Evolutionary conservation across 495 filamentous ascomycete genomes (phyloP), one percentile per base, ranked within the genome.

Genomic region (Sordaria brevicollis): DNA sequence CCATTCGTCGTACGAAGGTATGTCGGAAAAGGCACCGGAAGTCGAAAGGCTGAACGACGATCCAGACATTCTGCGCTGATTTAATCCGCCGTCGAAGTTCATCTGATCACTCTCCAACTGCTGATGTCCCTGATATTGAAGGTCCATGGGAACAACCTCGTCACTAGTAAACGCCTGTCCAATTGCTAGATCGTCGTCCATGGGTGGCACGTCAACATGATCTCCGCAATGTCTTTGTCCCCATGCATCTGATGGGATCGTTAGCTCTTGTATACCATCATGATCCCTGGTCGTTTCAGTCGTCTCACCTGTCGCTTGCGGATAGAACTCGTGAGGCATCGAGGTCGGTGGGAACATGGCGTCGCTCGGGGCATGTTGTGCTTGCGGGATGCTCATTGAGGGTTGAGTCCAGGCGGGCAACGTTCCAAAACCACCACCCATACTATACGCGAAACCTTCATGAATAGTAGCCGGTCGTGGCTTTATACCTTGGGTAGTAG

Each of bases 1-100:
- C 74, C 86, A 86, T 67, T 88, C 85, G 37, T 89, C 87, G 70
- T 86, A 88, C 6, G 86, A 85, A 37, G 85, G 80, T 76, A 87
- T 86, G 69, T 88, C 85, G 1, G 85, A 87, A 19, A 86, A 75
- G n/a, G 77, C 81, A 21, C 85, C 85, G n/a, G 83, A 84, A 5
- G 84, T 88, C 35, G 86, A 88, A 71, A 87, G 79, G 38, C 85
- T 85, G 70, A 86, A 88, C 2, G 85, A 88, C 35, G 85, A 88
- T 19, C 86, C 85, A 31, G 85, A 88, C 84, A 87, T 86, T 67
- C 85, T 81, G 67, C 85, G 80, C 19, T 81, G 82, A 49, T 83
- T 79, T 29, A 81, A 71, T 15, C 75, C 78, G 11, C 72, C 75
- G 36, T 86, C 83, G 65, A 81, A 82, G 9, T 74, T 74, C 69